Percentiles rank a stretch among this genome's conserved stretches.
Conservation (phyloP, 106 monocot genomes). For the Posidonia australis region DNA sequence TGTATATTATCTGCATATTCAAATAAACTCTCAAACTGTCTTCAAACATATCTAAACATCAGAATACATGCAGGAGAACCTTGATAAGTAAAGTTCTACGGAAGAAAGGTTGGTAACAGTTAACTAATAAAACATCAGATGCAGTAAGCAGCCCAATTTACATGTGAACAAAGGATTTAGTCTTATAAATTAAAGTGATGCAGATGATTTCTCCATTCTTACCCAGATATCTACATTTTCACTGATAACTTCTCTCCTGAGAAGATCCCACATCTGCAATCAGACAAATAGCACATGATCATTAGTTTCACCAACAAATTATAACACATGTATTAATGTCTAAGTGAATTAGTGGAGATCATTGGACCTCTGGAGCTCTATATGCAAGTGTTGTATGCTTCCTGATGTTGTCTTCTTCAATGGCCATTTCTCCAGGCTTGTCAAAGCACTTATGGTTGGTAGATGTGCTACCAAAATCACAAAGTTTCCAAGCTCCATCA, state of each 20-base stretch:
- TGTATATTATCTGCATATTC: no score
- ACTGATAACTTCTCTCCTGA: constrained; percentile 83
- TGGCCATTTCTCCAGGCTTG: constrained; percentile 86
- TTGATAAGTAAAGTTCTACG: no score
- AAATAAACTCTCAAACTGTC: no score
- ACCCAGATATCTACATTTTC: constrained; percentile 99
- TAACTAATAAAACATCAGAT: neutral
- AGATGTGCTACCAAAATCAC: constrained; percentile 94
- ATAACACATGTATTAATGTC: neutral
- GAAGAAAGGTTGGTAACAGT: neutral
- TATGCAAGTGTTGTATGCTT: no score
- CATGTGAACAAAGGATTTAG: neutral
- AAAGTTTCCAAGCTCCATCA: constrained; percentile 88
- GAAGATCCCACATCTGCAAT: constrained; percentile 96
- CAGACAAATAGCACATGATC: constrained; percentile 7
- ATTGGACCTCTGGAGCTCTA: constrained; percentile 89
- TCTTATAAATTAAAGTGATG: neutral
- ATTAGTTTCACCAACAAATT: neutral
- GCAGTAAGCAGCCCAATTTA: neutral
- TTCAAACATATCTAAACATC: no score
- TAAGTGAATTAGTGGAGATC: neutral
- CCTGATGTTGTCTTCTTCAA: no score
- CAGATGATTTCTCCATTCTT: constrained; percentile 15
- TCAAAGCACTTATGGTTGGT: constrained; percentile 92
- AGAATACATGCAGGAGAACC: no score